Base-by-base conservation (phyloP, 2,329 filamentous ascomycete genomes). In the Elsinoe fawcettii region DNA sequence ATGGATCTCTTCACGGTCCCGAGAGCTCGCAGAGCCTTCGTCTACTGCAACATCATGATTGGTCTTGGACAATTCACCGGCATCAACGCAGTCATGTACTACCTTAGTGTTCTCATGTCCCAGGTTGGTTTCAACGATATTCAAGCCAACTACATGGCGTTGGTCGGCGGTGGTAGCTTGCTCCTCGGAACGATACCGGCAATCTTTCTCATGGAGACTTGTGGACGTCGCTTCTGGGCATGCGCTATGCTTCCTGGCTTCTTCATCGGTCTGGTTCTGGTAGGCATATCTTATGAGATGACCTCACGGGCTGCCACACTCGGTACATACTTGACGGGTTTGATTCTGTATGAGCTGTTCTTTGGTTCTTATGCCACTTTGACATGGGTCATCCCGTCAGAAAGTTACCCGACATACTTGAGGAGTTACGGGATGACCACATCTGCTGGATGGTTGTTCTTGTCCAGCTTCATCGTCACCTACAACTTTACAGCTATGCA, bases 401-500 rank as follows among this genome's bases (percentile, higher is more conserved):
- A 89, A 63, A 83, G 86, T 5, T 88, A 86, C 69, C 85, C 85
- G 0, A 88, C 85, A 0, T 88, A 88, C 66, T 79, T 88, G 0
- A 79, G 86, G 51, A 81, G 77, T 9, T 88, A 88, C 69, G 86
- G 86, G 60, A 88, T 89, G 85, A 86, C 84, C 3, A 84, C 80
- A 0, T 85, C 83, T 0, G 82, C 84, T 47, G 83, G 80, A 1
- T 81, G 83, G 60, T 75, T 88, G 4, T 89, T 88, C 78, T 75
- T 88, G 20, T 82, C 80, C 55, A 85, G 83, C 1, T 88, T 88
- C 73, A 77, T 87, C 63, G 84, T 88, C 54, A 88, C 85, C 8
- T 88, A 88, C 76, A 88, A 88, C 76, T 89, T 88, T 71, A 78
- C 79, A 0, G 75, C 76, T 8, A 89, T 88, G 86, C 81, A 86